Evolutionary conservation across 805 yeast genomes (phyloP).

Genomic region (Vanderwaltozyma tropicalis): DNA sequence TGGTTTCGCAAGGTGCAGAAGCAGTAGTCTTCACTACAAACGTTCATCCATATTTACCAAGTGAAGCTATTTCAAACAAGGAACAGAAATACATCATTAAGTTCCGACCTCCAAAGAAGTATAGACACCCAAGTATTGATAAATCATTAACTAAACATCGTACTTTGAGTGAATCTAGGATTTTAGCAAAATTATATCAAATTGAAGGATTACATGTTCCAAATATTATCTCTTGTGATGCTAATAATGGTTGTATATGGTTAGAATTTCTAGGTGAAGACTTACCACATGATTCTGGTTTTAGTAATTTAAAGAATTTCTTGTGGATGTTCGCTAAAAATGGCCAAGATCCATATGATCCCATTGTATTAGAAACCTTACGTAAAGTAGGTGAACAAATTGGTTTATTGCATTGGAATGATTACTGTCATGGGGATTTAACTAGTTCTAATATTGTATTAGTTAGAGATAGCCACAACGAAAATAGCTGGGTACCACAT

Average conservation of each 20-base stretch:
- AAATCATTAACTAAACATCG: conserved; percentile 64
- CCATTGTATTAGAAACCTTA: conserved; percentile 36
- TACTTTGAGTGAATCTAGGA: conserved; percentile 75
- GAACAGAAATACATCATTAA: conserved; percentile 51
- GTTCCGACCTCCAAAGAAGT: conserved; percentile 82
- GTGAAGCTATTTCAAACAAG: conserved; percentile 5
- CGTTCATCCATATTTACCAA: conserved; percentile 56
- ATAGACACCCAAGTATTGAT: conserved; percentile 80
- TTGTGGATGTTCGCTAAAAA: conserved; percentile 47
- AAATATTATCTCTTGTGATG: conserved; percentile 62
- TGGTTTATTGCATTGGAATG: conserved; percentile 62
- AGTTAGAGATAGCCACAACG: conserved; percentile 16
- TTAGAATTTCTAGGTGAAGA: conserved; percentile 66
- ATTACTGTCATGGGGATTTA: conserved; percentile 86
- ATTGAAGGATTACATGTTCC: conserved; percentile 58
- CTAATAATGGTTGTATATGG: conserved; percentile 72
- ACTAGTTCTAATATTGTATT: conserved; percentile 82
- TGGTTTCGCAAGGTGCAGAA: conserved; percentile 85
- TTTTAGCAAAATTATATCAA: conserved; percentile 45
- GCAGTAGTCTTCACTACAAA: conserved; percentile 61
- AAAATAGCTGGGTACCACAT: conserved; percentile 35
- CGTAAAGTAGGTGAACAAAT: conserved; percentile 52
- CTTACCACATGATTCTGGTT: conserved; percentile 37
- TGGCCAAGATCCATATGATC: conserved; percentile 23
- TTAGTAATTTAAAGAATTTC: conserved; percentile 62